phyloP scores from a whole-genome alignment of 495 filamentous ascomycete genomes.

The Daldinia bambusicola region DNA sequence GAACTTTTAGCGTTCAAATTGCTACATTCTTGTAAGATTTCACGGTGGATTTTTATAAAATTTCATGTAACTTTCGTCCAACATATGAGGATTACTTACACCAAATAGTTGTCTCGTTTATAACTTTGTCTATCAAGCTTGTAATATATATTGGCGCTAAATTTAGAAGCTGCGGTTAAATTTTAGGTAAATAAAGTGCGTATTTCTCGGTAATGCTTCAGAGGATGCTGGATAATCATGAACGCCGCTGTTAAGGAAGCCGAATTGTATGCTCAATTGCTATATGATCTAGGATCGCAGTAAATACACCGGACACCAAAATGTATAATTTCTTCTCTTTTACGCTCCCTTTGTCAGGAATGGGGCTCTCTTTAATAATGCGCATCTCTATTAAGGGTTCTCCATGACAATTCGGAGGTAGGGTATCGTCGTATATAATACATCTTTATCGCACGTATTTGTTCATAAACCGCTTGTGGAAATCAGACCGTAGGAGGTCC shows the following conservation, averaged over 20 bases:
- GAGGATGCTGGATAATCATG: no score
- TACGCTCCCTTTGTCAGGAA: background rate
- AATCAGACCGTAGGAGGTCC: constrained; percentile 94
- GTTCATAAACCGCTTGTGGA: constrained; percentile 98
- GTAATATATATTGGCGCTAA: no score
- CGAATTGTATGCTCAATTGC: no score
- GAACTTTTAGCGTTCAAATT: background rate
- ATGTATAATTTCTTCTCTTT: no score
- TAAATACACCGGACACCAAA: no score
- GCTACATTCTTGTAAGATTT: background rate
- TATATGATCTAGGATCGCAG: no score
- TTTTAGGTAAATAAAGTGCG: no score
- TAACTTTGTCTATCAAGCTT: no score
- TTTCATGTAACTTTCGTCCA: background rate
- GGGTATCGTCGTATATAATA: constrained; percentile 19
- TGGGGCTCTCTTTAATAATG: background rate
- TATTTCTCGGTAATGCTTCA: no score
- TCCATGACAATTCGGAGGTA: background rate
- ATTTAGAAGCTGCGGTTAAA: no score
- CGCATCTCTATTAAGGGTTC: background rate
- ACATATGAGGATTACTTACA: background rate
- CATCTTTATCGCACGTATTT: constrained; percentile 61
- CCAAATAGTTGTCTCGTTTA: background rate
- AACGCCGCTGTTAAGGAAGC: no score
- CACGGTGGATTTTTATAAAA: background rate